phyloP scores from a whole-genome alignment of 2,329 filamentous ascomycete species.

The Alternaria alternata region DNA sequence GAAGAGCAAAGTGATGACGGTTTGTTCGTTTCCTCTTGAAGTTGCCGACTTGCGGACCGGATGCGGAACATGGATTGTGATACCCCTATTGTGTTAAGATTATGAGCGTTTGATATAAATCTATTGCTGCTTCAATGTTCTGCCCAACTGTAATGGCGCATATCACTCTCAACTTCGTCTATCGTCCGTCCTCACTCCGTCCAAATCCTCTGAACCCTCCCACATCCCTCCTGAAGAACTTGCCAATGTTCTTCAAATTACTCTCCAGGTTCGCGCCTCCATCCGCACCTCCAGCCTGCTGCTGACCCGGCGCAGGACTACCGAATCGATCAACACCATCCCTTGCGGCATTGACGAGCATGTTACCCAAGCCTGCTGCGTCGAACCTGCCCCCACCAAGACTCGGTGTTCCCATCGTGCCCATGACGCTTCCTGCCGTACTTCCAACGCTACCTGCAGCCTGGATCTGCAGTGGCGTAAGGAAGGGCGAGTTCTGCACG shows the following conservation, averaged over 20 bases:
- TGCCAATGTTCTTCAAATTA: slow-evolving; percentile 93
- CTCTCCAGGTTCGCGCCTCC: slow-evolving; percentile 79
- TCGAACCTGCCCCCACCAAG: slow-evolving; percentile 68
- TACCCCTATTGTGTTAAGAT: slow-evolving; percentile 1
- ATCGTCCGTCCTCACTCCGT: slow-evolving; percentile 42
- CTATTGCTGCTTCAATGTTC: background rate
- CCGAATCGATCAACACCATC: slow-evolving; percentile 84
- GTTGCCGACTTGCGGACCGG: background rate
- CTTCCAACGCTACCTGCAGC: slow-evolving; percentile 51
- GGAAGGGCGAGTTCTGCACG: slow-evolving; percentile 44
- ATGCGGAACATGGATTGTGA: background rate
- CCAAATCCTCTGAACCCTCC: slow-evolving; percentile 58
- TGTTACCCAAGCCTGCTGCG: slow-evolving; percentile 81
- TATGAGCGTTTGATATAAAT: background rate
- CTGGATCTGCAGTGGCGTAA: slow-evolving; percentile 49
- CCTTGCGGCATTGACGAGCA: slow-evolving; percentile 84
- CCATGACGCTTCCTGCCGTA: slow-evolving; percentile 52
- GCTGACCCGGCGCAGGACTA: slow-evolving; percentile 54
- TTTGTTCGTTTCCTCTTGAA: background rate
- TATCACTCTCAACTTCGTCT: slow-evolving; percentile 1
- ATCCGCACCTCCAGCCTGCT: slow-evolving; percentile 33
- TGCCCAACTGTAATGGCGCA: background rate
- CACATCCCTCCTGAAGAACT: slow-evolving; percentile 92
- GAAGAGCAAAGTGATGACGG: slow-evolving; percentile 14
- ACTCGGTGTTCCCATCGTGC: slow-evolving; percentile 47